Evolutionary conservation across 192 early-diverging fungal genomes (phyloP), one percentile per base, ranked within the genome.

Genomic region (Allomyces macrogynus): DNA sequence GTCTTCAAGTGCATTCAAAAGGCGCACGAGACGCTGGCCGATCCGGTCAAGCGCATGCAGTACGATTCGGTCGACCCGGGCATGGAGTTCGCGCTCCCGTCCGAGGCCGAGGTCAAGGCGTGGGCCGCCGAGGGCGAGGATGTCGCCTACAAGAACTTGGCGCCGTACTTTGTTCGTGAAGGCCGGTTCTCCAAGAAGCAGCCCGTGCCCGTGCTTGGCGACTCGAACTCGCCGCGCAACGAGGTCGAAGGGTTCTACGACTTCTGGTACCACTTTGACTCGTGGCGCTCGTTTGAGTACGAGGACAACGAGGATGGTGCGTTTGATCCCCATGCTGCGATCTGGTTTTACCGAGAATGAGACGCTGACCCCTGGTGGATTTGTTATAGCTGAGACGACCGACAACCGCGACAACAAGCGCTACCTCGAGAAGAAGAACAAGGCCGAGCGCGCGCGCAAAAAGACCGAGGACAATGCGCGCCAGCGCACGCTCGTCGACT

Each of bases 1-100:
- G 96, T 97, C 80, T 99, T 99, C 88, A 99, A 99, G 83, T 99
- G 96, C 75, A 89, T 97, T 64, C 91, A 95, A 72, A 85, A 78
- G 78, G 93, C 96, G 11, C 91, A 84, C 75, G 93, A 99, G 70
- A 87, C 92, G 23, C 80, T 99, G 71, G 89, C 83, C 64, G 89
- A 99, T 76, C 84, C 84, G 20, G 80, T 80, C 61, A 88, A 89
- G 77, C 85, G 96, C 73, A 83, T 85, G 63, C 90, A 96, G 77
- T 99, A 84, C 79, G 96, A 99, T 77, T 96, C 94, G 26, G 86
- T 90, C 44, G 96, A 99, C 79, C 88, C 88, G 23, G 82, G 77
- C 64, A 84, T 94, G 67, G 77, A 86, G 57, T 83, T 87, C 22
- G 68, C 76, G 49, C 73, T 87, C 54, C 92, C 93, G 23, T 79